Evolutionary conservation across 768 basidiomycete species (phyloP).

Genomic region (Ephemerocybe angulata): DNA sequence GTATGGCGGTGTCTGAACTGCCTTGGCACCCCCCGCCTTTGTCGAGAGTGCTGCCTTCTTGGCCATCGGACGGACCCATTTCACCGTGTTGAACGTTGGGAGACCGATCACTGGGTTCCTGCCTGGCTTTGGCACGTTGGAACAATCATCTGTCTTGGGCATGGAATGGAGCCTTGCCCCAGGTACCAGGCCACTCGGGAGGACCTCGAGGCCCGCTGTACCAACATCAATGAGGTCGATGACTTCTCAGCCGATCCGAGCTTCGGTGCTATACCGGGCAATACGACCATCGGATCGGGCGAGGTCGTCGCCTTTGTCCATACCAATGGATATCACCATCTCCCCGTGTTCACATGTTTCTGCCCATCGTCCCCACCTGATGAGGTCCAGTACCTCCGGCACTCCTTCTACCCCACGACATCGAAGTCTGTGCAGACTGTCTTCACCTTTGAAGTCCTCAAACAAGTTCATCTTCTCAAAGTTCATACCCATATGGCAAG

Average conservation of each 20-base stretch:
- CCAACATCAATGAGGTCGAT: too few relatives aligned
- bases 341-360: slow-evolving; percentile 9
- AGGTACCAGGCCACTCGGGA: background rate
- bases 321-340: slow-evolving; percentile 14
- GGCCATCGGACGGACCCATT: slow-evolving; percentile 1
- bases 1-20: background rate
- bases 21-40: background rate
- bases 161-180: slow-evolving; percentile 17
- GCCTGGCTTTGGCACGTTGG: slow-evolving; percentile 21
- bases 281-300: background rate
- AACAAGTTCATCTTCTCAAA: background rate
- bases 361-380: background rate
- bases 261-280: background rate
- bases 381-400: slow-evolving; percentile 5
- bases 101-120: slow-evolving; percentile 12
- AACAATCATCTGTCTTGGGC: slow-evolving; percentile 17
- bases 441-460: background rate
- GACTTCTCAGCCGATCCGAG: background rate
- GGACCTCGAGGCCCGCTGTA: background rate
- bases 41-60: background rate
- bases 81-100: slow-evolving; percentile 20
- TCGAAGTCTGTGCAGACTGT: background rate
- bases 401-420: slow-evolving; percentile 6
- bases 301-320: slow-evolving; percentile 7
- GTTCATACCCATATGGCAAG: background rate